phyloP scores from a whole-genome alignment of 2,329 filamentous ascomycete genomes.

The Juglanconis oblonga region DNA sequence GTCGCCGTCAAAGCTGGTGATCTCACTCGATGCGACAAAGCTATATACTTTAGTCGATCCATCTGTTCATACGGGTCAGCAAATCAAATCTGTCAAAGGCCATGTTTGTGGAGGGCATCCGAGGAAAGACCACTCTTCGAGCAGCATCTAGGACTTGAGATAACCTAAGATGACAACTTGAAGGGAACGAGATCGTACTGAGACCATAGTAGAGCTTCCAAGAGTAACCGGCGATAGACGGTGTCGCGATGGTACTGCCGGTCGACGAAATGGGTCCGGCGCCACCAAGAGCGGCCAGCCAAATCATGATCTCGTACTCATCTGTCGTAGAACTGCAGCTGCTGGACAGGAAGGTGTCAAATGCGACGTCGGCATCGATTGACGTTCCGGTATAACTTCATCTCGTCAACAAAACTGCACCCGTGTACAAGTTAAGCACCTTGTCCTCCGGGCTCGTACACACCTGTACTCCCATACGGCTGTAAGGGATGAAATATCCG shows the following conservation, averaged over 20 bases:
- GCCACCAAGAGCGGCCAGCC: conserved; percentile 56
- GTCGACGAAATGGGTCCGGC: conserved; percentile 55
- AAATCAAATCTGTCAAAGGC: neutral
- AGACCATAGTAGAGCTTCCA: conserved; percentile 59
- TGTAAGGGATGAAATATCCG: conserved; percentile 31
- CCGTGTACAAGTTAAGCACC: neutral
- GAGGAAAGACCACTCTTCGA: no score
- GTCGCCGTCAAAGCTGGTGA: conserved; percentile 55
- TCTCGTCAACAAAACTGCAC: neutral
- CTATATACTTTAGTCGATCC: conserved; percentile 58
- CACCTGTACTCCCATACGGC: conserved; percentile 37
- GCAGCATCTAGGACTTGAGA: no score
- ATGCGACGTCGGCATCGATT: conserved; percentile 53
- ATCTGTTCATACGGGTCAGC: conserved; percentile 26
- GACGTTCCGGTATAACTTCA: conserved; percentile 28
- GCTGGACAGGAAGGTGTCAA: conserved; percentile 56
- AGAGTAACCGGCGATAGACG: conserved; percentile 47
- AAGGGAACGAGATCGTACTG: conserved; percentile 25
- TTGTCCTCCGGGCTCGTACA: conserved; percentile 11
- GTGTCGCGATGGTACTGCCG: conserved; percentile 50
- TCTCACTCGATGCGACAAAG: conserved; percentile 40
- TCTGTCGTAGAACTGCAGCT: conserved; percentile 36
- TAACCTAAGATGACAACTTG: neutral
- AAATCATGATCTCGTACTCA: conserved; percentile 64
- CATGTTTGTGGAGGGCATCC: neutral